Evolutionary conservation across 1,284 basidiomycete genomes (phyloP).

Genomic region (Stygiomarasmius scandens): DNA sequence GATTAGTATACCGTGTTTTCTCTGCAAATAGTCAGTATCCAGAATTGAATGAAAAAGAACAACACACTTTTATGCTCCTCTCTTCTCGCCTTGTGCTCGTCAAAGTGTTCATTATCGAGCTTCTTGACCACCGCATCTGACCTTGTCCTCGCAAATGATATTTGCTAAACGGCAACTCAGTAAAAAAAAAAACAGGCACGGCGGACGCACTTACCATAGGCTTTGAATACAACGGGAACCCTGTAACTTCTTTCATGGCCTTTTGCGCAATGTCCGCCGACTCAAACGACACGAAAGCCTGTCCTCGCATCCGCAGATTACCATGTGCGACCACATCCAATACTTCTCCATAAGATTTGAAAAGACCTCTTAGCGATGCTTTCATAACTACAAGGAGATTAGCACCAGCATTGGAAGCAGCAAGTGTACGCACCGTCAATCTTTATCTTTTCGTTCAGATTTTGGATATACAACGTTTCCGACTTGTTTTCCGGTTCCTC

Average conservation of each 20-base stretch:
- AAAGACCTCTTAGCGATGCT: conserved; percentile 84
- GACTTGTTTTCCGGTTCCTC: conserved; percentile 52
- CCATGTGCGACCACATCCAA: conserved; percentile 90
- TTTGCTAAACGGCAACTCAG: conserved; percentile 63
- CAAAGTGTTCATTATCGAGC: conserved; percentile 66
- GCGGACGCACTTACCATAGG: conserved; percentile 74
- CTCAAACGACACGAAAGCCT: conserved; percentile 95
- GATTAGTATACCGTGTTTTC: conserved; percentile 82
- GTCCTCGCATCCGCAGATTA: conserved; percentile 96
- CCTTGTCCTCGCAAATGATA: conserved; percentile 86
- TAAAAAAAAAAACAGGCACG: conserved; percentile 12
- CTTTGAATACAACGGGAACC: conserved; percentile 96
- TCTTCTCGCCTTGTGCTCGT: conserved; percentile 75
- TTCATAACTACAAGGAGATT: conserved; percentile 70
- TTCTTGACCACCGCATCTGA: conserved; percentile 89
- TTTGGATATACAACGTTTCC: conserved; percentile 96
- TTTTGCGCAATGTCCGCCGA: conserved; percentile 81
- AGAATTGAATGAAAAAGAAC: neutral
- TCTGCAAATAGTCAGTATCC: conserved; percentile 45
- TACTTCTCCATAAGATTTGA: conserved; percentile 92
- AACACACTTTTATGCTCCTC: conserved; percentile 82
- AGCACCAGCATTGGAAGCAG: conserved; percentile 10
- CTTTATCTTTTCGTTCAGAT: conserved; percentile 97
- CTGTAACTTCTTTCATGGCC: conserved; percentile 89
- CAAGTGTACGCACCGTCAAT: conserved; percentile 61